Evolutionary conservation across 768 basidiomycete genomes (phyloP), one percentile per base, ranked within the genome.

Genomic region (Leccinum variicolor): DNA sequence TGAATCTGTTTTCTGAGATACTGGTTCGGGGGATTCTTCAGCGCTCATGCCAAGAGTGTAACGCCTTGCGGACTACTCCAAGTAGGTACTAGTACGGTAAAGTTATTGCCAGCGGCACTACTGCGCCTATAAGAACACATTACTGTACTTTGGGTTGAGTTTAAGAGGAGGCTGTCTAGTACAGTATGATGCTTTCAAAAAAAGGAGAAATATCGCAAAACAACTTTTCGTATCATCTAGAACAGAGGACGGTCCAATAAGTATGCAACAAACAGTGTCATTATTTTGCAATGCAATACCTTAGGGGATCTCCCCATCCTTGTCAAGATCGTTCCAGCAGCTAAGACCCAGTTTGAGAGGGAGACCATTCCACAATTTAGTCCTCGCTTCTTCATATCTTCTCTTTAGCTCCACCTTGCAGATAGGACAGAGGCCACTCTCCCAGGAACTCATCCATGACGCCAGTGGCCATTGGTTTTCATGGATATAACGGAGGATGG

Each of bases 261-360:
- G 45, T 15, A 46, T 46, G 13, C 14, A 7, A 46, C 13, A 9
- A 25, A 2, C 23, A 14, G 14, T 9, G 23, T 25, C 45, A 9
- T 46, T 9, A 3, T 21, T 25, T 46, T 15, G 45, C 7, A 46
- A 46, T 9, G 6, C 17, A 3, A 14, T 11, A 53, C 21, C n/a
- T 54, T n/a, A 19, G 9, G 19, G 41, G 6, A 19, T 43, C 41
- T 47, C 52, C 29, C 23, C 31, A 3, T 50, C 50, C 21, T 55
- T 46, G 21, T 54, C 61, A 10, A 62, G 33, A 10, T 50, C 47
- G 19, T 58, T 53, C 60, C 62, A 63, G 25, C 14, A 4, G 3
- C 49, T 43, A 28, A 63, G 52, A 23, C 46, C 56, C 51, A 63
- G 29, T 2, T 7, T 13, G 19, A 51, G 19, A 6, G 57, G 57